Base-by-base conservation (phyloP, 1,284 basidiomycete species). In the Thelephora terrestris region DNA sequence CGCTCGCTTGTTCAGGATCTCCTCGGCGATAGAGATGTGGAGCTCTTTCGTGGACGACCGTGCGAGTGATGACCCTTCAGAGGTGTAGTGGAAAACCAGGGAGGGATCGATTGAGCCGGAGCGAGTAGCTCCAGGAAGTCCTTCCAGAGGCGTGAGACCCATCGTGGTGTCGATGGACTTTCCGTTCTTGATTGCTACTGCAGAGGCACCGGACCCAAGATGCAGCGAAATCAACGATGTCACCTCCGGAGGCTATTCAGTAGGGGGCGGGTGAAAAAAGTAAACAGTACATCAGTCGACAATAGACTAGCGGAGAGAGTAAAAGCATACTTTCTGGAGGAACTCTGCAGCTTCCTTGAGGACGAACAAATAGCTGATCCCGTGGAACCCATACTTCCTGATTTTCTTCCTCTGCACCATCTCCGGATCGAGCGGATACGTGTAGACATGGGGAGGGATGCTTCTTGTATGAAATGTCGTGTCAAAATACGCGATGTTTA, bases 361-460 rank as follows among this genome's bases (percentile, higher is more conserved):
- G 56, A 86, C 85, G 45, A 39, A 64, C 77, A 48, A 55, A 77
- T 81, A 85, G 53, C 80, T 83, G 36, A 83, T 67, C 4, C 91
- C 91, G 57, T 94, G 91, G 64, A 92, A 92, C 23, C 91, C 91
- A 60, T 92, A 93, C 64, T 91, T 91, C 58, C 79, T 79, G 40
- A 93, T 69, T 1, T 86, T 85, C 3, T 75, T 73, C 35, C 77
- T 65, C 48, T 72, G 66, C 0, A 84, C 81, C 17, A 81, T 64
- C 5, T 74, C 66, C 49, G 75, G 78, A 48, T 85, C 71, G 47
- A 93, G 82, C 0, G 89, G 77, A 60, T 91, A 92, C 43, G 77
- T 85, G 46, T 83, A 77, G 47, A 91, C 79, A 57, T 88, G 80
- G 5, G 67, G 58, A 0, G 87, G 85, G 14, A 93, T 76, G 7